Evolutionary conservation across 164 flowering plant species (phyloP), one percentile per base, ranked within the genome.

Genomic region (Piper betle): DNA sequence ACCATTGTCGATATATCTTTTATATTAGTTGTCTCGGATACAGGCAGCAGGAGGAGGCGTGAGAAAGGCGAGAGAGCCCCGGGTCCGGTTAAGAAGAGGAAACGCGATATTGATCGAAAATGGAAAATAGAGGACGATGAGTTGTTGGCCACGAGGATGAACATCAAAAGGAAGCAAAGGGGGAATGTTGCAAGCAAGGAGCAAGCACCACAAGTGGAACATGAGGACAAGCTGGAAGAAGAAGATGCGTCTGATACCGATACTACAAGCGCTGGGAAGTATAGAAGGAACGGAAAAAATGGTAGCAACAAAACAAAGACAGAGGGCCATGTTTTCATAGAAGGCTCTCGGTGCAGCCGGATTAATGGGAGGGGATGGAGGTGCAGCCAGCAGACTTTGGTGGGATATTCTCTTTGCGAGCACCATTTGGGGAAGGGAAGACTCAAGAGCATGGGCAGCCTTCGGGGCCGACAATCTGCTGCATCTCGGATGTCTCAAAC

Each of bases 281-380:
- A 33, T 6, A 42, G 12, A 61, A 52, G 43, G 2, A 39, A 40
- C 8, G 59, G 59, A 17, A 3, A 43, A 1, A 43, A 10, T 43
- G 12, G 50, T 43, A 15, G 3, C 12, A 7, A 7, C 12, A 43
- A 15, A 43, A 7, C 50, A 43, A 43, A 43, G 12, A 15, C 50
- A 8, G 50, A n/a, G n/a, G n/a, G n/a, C n/a, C n/a, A 71, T 52
- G 77, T 73, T 25, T 66, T 75, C 8, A 71, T 76, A 83, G 93
- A 83, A 63, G 91, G 94, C 16, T 90, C 94, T 37, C 73, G 94
- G 78, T 90, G 95, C 74, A 90, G 95, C 61, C 87, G 95, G 0
- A 83, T 85, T 9, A 87, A 90, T 58, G 97, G 95, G 11, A 70
- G 95, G 59, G 95, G 95, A 39, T 90, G 97, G 97, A 74, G 97